Percentiles rank a stretch among this genome's conserved stretches.
These are phyloP conservation scores for Pelargonium citronellum DNA, from an alignment of 441 rosid species.

Conservation along the genomic window DNA sequence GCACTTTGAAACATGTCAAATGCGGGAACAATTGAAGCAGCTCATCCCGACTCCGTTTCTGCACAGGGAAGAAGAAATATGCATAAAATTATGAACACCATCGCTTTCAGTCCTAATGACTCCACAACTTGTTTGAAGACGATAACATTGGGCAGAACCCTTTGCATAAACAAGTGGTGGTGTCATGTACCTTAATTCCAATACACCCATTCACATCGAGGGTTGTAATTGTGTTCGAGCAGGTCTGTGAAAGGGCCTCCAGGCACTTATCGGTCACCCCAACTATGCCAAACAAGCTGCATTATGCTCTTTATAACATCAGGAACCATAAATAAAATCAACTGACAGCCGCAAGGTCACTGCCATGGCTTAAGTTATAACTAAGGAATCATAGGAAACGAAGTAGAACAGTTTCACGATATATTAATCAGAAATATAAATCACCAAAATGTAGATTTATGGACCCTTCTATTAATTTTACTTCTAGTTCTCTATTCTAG, in stretches of 20 bases:
- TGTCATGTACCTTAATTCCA: slow-evolving; percentile 59
- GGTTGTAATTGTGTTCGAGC: slow-evolving; percentile 61
- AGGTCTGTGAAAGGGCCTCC: slow-evolving; percentile 60
- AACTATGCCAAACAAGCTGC: slow-evolving; percentile 92
- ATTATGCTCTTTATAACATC: slow-evolving; percentile 16
- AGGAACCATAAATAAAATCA: slow-evolving; percentile 10
- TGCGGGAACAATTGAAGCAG: slow-evolving; percentile 67
- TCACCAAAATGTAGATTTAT: too few species aligned
- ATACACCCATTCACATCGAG: slow-evolving; percentile 91
- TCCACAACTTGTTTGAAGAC: neutral
- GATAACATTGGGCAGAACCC: neutral
- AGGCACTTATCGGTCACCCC: slow-evolving; percentile 82
- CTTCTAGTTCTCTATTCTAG: neutral
- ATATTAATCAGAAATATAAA: too few species aligned
- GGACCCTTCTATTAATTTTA: too few species aligned
- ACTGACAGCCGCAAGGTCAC: too few species aligned
- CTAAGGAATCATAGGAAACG: slow-evolving; percentile 3
- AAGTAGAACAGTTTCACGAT: neutral
- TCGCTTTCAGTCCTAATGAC: neutral
- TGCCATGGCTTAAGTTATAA: too few species aligned
- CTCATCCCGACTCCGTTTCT: slow-evolving; percentile 64
- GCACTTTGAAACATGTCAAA: slow-evolving; percentile 78
- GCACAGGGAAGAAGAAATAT: slow-evolving; percentile 14
- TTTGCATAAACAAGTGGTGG: slow-evolving; percentile 12
- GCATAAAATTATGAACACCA: neutral